Evolutionary conservation across 2,329 filamentous ascomycete genomes (phyloP).

Genomic region (Amesomyces nigricolor): DNA sequence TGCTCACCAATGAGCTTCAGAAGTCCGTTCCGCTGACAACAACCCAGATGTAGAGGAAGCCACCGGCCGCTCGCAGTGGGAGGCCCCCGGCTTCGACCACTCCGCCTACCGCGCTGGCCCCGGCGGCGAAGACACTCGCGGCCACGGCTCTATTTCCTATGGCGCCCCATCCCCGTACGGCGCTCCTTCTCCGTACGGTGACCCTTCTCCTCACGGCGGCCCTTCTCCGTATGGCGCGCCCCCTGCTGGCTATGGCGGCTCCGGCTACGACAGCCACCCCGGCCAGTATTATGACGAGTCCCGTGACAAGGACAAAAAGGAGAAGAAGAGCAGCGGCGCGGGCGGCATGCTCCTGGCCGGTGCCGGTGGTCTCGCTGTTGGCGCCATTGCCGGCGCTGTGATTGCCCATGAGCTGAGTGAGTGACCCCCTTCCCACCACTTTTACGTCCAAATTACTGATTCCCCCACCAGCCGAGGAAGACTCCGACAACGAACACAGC

Average conservation of each 20-base stretch:
- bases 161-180: constrained; percentile 1
- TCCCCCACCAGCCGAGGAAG: constrained; percentile 8
- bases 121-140: constrained; percentile 11
- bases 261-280: constrained; percentile 8
- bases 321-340: constrained; percentile 40
- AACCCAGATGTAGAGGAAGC: constrained; percentile 43
- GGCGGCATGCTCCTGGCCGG: constrained; percentile 49
- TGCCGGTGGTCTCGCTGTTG: constrained; percentile 51
- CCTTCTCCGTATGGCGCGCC: constrained; percentile 3
- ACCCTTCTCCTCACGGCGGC: neutral
- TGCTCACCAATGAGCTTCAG: neutral
- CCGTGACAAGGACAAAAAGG: constrained; percentile 31
- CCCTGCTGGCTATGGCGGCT: constrained; percentile 3
- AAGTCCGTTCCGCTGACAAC: neutral
- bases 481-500: constrained; percentile 17
- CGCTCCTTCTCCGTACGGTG: constrained; percentile 4
- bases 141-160: neutral
- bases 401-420: constrained; percentile 52
- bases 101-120: constrained; percentile 10
- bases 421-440: constrained; percentile 22
- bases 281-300: neutral
- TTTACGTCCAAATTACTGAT: neutral
- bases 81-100: constrained; percentile 33
- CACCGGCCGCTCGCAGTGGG: constrained; percentile 54
- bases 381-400: constrained; percentile 52